These are phyloP conservation scores for Ogataea trehalophila DNA, from an alignment of 805 yeast species.

Conservation along the genomic window DNA sequence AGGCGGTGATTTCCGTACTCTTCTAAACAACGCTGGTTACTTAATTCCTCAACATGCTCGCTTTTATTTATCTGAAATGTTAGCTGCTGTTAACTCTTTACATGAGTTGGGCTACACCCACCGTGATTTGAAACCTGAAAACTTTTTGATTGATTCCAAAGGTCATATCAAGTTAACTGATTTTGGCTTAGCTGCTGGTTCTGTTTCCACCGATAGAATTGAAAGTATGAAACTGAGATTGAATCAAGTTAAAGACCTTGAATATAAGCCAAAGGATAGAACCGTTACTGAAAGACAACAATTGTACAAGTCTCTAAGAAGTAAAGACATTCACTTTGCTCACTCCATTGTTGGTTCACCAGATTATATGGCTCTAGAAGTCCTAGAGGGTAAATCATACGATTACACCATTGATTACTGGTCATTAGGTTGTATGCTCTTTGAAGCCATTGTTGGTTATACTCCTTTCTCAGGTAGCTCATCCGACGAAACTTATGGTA, in stretches of 20 bases:
- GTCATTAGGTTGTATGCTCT: constrained; percentile 96
- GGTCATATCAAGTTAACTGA: constrained; percentile 95
- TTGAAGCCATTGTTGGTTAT: constrained; percentile 93
- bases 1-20: constrained; percentile 96
- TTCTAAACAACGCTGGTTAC: constrained; percentile 88
- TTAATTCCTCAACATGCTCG: constrained; percentile 93
- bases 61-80: constrained; percentile 94
- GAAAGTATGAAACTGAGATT: constrained; percentile 80
- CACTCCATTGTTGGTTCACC: constrained; percentile 97
- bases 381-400: constrained; percentile 86
- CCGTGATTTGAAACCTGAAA: constrained; percentile 94
- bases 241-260: constrained; percentile 65
- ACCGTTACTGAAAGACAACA: constrained; percentile 83
- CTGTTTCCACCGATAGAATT: constrained; percentile 86
- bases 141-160: constrained; percentile 79
- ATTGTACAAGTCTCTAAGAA: constrained; percentile 74
- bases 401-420: constrained; percentile 97
- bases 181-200: constrained; percentile 96
- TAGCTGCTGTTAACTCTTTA: constrained; percentile 85
- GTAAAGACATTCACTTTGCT: constrained; percentile 79
- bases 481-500: constrained; percentile 91
- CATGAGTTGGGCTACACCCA: constrained; percentile 96
- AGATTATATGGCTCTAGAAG: constrained; percentile 98
- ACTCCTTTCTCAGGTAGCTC: constrained; percentile 95
- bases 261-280: constrained; percentile 61